Evolutionary conservation across 345 rosid species (phyloP).

Genomic region (Durio zibethinus): DNA sequence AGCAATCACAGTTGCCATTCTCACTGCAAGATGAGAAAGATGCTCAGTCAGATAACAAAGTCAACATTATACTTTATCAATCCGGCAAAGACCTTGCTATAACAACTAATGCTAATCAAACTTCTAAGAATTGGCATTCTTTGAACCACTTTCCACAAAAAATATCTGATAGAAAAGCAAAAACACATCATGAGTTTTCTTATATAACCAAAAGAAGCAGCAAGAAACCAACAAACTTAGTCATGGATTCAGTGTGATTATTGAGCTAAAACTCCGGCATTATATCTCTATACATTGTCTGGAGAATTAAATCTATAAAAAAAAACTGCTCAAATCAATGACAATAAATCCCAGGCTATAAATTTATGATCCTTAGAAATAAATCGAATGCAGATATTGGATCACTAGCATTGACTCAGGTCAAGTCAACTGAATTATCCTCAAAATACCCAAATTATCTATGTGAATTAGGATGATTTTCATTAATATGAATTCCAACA

Average conservation of each 20-base stretch:
- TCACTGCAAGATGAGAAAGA: constrained; percentile 27
- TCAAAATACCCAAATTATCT: background rate
- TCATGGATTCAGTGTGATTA: background rate
- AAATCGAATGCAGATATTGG: background rate
- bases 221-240: background rate
- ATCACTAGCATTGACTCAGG: background rate
- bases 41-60: background rate
- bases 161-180: background rate
- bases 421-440: background rate
- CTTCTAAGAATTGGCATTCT: background rate
- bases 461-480: background rate
- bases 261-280: background rate
- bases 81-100: background rate
- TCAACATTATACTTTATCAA: background rate
- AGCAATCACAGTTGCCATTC: constrained; percentile 36
- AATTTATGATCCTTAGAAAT: background rate
- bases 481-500: background rate
- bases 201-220: background rate
- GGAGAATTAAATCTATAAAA: background rate
- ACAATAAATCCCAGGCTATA: background rate
- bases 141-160: background rate
- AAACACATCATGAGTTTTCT: background rate
- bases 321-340: background rate
- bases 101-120: constrained; percentile 2
- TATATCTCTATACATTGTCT: background rate